Evolutionary conservation across 495 filamentous ascomycete species (phyloP), one percentile per base, ranked within the genome.

Genomic region (Clohesyomyces aquaticus): DNA sequence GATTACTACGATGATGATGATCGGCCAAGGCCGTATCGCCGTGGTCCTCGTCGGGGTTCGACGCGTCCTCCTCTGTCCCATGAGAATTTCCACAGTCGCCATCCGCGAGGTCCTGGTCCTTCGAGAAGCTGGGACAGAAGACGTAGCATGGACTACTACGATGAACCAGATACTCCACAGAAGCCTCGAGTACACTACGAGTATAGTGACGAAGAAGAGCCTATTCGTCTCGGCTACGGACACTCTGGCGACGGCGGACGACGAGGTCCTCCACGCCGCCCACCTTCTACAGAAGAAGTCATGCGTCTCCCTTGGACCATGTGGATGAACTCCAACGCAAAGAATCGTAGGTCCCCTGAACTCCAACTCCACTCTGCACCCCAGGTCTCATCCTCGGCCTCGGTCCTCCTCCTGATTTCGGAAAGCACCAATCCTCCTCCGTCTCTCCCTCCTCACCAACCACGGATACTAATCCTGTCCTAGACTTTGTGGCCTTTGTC

Each of bases 401-500:
- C 16, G 10, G 9, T 4, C 27, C 46, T 25, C 21, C 27, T 22
- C 3, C 46, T 9, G 6, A 9, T 49, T 49, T 16, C 2, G 49
- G 11, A 52, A 28, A 23, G 28, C 29, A 22, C 49, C 25, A 22
- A 18, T 29, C 25, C 26, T 28, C 26, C 4, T 19, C 18, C 38
- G 16, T 27, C 22, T 2, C 4, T 19, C 14, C 38, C 55, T 35
- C 52, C 50, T 28, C 50, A 11, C 28, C 61, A 64, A 26, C 54
- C 53, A 1, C 43, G 22, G 18, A 58, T 64, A 58, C 53, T 64
- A 48, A 64, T 51, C 4, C 16, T 58, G 12, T 38, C 26, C 12
- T 53, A 64, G 61, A 71, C 38, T 61, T 71, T 26, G 60, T 72
- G 12, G 67, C 70, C 23, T 48, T 61, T 14, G 50, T 63, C 16